Conservation (phyloP, 1,284 basidiomycete species). For the Ganoderma leucocontextum region DNA sequence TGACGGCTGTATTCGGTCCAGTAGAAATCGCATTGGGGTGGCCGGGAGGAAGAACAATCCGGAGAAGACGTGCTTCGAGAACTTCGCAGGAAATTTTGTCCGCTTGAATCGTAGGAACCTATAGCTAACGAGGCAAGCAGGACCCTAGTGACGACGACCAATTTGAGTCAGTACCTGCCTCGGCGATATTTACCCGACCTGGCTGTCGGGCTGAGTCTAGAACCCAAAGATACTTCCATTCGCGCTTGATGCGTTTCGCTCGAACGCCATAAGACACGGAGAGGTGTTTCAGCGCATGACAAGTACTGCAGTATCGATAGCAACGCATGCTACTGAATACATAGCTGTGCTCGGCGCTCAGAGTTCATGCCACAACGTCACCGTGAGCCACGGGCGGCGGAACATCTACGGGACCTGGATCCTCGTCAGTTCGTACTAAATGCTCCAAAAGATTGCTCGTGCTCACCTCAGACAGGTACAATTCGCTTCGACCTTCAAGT, state of each 20-base stretch:
- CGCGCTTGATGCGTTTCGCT: background rate
- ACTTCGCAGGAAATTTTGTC: background rate
- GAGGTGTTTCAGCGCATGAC: background rate
- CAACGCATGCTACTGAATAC: background rate
- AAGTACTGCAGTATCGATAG: background rate
- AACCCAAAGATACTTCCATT: background rate
- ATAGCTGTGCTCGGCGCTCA: background rate
- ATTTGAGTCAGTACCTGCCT: background rate
- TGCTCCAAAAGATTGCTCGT: too few relatives aligned
- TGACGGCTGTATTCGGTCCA: too few relatives aligned
- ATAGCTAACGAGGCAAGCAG: background rate
- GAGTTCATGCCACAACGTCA: background rate
- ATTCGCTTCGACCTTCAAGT: too few relatives aligned
- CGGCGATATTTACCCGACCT: background rate
- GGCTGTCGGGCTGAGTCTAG: background rate
- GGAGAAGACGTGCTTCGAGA: background rate
- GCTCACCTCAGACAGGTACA: too few relatives aligned
- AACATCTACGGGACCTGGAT: too few relatives aligned
- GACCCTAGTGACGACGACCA: background rate
- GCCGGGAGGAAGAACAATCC: too few relatives aligned
- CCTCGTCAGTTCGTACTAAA: too few relatives aligned
- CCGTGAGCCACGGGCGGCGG: too few relatives aligned
- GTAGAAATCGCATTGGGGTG: too few relatives aligned
- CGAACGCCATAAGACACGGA: background rate
- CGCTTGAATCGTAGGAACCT: background rate